Base-by-base conservation (phyloP, 2,329 filamentous ascomycete species). In the Alternaria brassicae region DNA sequence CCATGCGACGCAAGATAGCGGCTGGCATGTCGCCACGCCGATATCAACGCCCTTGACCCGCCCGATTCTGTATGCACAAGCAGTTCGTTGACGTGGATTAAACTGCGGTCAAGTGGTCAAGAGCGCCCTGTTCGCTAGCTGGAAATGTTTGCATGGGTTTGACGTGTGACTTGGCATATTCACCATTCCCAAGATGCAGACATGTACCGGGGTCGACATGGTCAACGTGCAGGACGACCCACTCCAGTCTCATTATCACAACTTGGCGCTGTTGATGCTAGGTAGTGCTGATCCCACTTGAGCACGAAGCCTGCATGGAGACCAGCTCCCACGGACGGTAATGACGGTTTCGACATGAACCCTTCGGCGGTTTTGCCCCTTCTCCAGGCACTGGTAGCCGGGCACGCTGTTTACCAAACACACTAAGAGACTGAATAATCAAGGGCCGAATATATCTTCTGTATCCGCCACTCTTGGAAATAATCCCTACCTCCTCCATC, bases 201-300 rank as follows among this genome's bases (percentile, higher is more conserved):
- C 36, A 23, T 30, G 32, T 48, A 37, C 54, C 41, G 21, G 53
- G 28, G 37, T 50, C 36, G 21, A 59, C 58, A 63, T 54, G 60
- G 53, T 42, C 57, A 37, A 42, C 39, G 15, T 53, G 23, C 41
- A 60, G 53, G 39, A 27, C 47, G 45, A 53, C 42, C 53, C 53
- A 55, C 53, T 55, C 21, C 41, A 36, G 36, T 48, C 42, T 53
- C 49, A 51, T 51, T 45, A n/a, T 47, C 41, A 32, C 28, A 39
- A 19, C 25, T 28, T 47, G 60, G 57, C 34, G 48, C 45, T 47
- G 44, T 41, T 52, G 48, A 57, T 54, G 41, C 47, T 40, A 34
- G 44, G 30, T 36, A 34, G 47, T 53, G 60, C 53, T 48, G 58
- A 60, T 62, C 44, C 36, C 34, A 53, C 30, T 54, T 36, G 47